Evolutionary conservation across 2,329 filamentous ascomycete genomes (phyloP).

Genomic region (Phaeosphaeriaceae sp.): DNA sequence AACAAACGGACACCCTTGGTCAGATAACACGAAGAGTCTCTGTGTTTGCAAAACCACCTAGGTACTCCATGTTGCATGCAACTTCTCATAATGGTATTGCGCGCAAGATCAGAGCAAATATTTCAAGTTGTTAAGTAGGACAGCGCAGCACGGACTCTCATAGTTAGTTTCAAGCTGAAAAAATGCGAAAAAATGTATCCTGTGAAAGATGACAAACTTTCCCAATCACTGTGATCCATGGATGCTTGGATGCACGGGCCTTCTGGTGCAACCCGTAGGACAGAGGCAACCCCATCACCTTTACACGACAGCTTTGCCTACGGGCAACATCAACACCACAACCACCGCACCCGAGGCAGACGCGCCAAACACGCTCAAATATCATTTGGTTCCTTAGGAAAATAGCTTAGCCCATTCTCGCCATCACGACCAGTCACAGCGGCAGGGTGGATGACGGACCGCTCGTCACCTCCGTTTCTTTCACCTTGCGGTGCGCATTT

Average conservation of each 20-base stretch:
- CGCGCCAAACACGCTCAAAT: not conserved
- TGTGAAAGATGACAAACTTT: too few relatives aligned
- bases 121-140: too few relatives aligned
- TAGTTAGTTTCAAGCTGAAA: too few relatives aligned
- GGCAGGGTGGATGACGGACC: conserved; percentile 30
- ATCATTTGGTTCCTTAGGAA: not conserved
- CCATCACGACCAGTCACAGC: conserved; percentile 6
- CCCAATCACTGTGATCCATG: not conserved
- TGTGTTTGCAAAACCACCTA: too few relatives aligned
- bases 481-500: conserved; percentile 23
- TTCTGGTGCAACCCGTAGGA: not conserved
- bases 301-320: conserved; percentile 12
- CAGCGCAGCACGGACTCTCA: too few relatives aligned
- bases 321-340: conserved; percentile 16
- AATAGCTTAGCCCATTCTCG: not conserved
- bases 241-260: not conserved
- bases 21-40: too few relatives aligned
- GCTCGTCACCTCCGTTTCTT: conserved; percentile 19
- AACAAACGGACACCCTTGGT: too few relatives aligned
- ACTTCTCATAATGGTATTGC: too few relatives aligned
- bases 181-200: too few relatives aligned
- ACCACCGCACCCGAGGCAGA: not conserved
- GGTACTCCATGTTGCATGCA: too few relatives aligned
- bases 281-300: conserved; percentile 12
- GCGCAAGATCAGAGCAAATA: too few relatives aligned